Conservation (phyloP, 139 green algal genomes). For the Volvox africanus region DNA sequence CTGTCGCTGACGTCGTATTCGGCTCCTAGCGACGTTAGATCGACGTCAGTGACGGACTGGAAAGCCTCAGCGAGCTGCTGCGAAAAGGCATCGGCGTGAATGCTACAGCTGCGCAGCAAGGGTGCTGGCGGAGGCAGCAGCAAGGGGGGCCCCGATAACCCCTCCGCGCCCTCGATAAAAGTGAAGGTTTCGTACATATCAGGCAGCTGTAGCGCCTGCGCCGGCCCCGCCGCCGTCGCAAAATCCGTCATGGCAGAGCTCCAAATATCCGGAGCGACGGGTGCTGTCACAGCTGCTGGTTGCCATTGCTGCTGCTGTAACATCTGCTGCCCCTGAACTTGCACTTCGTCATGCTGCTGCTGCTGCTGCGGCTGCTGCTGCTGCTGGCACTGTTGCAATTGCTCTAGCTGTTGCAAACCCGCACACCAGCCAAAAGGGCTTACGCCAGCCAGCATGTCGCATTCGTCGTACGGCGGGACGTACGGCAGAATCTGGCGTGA, state of each 20-base stretch:
- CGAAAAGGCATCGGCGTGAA: constrained; percentile 25
- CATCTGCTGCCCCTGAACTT: neutral
- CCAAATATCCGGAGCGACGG: neutral
- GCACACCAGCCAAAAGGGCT: neutral
- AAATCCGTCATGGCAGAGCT: neutral
- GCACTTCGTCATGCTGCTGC: neutral
- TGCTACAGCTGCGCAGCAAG: constrained; percentile 26
- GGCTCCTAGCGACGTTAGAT: neutral
- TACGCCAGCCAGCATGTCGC: neutral
- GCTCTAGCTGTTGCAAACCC: constrained; percentile 18
- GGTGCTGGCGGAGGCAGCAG: constrained; percentile 29
- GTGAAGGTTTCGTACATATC: neutral
- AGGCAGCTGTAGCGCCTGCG: neutral
- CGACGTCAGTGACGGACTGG: neutral
- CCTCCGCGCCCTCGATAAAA: neutral
- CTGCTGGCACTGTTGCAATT: neutral
- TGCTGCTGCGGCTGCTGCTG: neutral
- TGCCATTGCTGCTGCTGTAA: constrained; percentile 15
- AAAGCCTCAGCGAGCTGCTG: constrained; percentile 27
- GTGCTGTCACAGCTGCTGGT: neutral
- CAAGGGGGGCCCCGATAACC: neutral
- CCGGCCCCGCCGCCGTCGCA: neutral
- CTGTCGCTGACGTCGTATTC: neutral
- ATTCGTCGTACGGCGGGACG: neutral
- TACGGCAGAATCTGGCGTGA: neutral